Base-by-base conservation (phyloP, 164 flowering plant species). In the Vitis cinerea region DNA sequence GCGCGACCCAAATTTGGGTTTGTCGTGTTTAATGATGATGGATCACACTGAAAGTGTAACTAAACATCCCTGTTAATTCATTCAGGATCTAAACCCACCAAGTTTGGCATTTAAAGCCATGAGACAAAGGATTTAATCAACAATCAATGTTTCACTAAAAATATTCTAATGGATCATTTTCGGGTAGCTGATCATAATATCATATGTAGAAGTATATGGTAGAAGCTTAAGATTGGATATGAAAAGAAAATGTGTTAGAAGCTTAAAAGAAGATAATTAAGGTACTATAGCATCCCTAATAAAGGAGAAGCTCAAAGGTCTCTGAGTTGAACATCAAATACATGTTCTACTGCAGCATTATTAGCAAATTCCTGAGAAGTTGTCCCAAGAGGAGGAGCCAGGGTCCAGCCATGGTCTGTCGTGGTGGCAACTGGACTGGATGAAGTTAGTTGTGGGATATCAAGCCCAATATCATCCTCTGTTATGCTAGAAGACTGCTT, bases 391-490 rank as follows among this genome's bases (percentile, higher is more conserved):
- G 63, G 62, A 67, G 49, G 70, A 66, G 10, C 61, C 50, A 31
- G 60, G 60, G 58, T 50, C 47, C 17, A 51, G 12, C 29, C 55
- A 2, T 58, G 51, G 16, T 50, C 68, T 15, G 61, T 15, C 19
- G 59, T 17, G 19, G 68, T 47, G 12, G 57, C 15, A 61, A 68
- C 59, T 3, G 68, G 73, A 16, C 72, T 69, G 4, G 70, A 16
- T 13, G 78, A 68, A 52, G 73, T 67, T 13, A 78, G 15, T 0
- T 79, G 86, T 16, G 79, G 83, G 77, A 74, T 63, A 4, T 82
- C 86, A 2, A 82, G 71, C 9, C 80, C 84, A 3, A 81, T 59
- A 14, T 65, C 73, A 48, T 82, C 86, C 1, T 78, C 85, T 9
- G 82, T 73, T 12, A 71, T 71, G 2, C 75, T 71, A 0, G 83